Base-by-base conservation (phyloP, 306 rosid species). In the Trifolium repens region DNA sequence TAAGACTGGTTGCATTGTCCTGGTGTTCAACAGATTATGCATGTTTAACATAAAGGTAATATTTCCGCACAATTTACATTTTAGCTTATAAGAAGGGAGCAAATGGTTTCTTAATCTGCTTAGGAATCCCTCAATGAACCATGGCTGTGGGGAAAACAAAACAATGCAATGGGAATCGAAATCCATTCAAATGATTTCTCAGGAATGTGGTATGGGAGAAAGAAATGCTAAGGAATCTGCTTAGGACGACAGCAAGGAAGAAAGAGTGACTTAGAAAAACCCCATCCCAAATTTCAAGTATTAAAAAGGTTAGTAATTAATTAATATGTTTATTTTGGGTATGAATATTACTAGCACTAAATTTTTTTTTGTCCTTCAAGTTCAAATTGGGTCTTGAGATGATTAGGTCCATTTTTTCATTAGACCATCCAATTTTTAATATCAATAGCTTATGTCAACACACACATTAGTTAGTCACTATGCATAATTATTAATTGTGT, bases 1-100 rank as follows among this genome's bases (percentile, higher is more conserved):
- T 87, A 72, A 92, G 91, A 85, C 96, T 94, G 6, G 87, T 76
- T 55, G 96, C 88, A 80, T 91, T 94, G 82, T 92, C 99, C 99
- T 94, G 71, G 60, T 59, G 69, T 68, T 72, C 26, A 10, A 79
- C 37, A 68, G 60, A 73, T 73, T 65, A 44, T 54, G 50, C 75
- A 8, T 74, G 66, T 63, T 53, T 40, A 42, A 26, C 32, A 58
- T 26, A 58, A 54, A 54, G 61, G 17, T n/a, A 9, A 54, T 54
- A 54, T 17, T 53, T 53, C 59, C 27, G 5, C 12, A 7, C 61
- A 54, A 54, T 8, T 55, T 54, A 54, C 14, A 19, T 53, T 53
- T 53, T 53, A 58, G n/a, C 26, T 4, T 10, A 26, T 26, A 58
- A 16, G 37, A 57, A 58, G 17, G 35, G 64, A 58, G 16, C 37